Evolutionary conservation across 164 flowering plant genomes (phyloP).

Genomic region (Vitis cinerea): DNA sequence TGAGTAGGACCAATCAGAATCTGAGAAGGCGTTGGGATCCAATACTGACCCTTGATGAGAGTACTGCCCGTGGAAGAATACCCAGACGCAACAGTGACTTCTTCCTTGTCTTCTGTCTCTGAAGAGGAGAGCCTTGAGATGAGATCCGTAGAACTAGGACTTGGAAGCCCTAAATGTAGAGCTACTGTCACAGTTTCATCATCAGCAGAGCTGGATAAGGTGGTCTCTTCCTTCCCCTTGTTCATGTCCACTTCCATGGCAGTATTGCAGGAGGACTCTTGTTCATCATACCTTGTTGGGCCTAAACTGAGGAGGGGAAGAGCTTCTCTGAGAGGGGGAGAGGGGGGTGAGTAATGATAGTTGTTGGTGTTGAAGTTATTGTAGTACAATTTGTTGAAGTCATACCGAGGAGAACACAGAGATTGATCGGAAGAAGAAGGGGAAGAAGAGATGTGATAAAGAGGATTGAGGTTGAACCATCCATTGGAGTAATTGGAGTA

Average conservation of each 20-base stretch:
- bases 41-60: constrained; percentile 84
- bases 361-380: constrained; percentile 21
- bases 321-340: constrained; percentile 81
- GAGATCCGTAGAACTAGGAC: constrained; percentile 40
- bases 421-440: constrained; percentile 31
- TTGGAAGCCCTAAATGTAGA: constrained; percentile 74
- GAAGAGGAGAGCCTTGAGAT: constrained; percentile 33
- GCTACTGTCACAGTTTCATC: constrained; percentile 54
- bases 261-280: constrained; percentile 24
- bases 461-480: constrained; percentile 39
- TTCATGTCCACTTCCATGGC: constrained; percentile 44
- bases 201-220: constrained; percentile 17
- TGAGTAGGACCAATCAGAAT: constrained; percentile 95
- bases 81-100: constrained; percentile 32
- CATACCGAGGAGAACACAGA: constrained; percentile 17
- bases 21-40: constrained; percentile 97
- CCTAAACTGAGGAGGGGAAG: constrained; percentile 75
- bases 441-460: constrained; percentile 22
- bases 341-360: constrained; percentile 36
- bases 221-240: constrained; percentile 23
- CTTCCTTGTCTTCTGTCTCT: constrained; percentile 30
- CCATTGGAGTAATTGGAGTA: constrained; percentile 59
- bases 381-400: constrained; percentile 1
- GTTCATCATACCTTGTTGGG: constrained; percentile 56
- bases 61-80: constrained; percentile 21